phyloP scores from a whole-genome alignment of 139 green algal genomes.

The Chara braunii region DNA sequence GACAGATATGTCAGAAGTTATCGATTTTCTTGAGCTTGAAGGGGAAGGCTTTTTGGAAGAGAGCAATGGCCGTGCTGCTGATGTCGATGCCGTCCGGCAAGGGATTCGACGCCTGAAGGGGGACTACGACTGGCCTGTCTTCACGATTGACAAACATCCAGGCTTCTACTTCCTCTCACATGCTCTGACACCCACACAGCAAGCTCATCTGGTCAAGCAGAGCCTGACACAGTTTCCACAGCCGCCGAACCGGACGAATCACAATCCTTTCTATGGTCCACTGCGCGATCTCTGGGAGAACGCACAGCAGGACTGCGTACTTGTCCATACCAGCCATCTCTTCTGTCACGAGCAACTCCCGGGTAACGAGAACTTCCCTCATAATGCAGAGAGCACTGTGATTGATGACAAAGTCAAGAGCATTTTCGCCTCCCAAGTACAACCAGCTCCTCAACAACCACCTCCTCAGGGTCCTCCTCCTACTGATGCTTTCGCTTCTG shows the following conservation, averaged over 20 bases:
- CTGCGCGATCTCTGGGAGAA: constrained; percentile 27
- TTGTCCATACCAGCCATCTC: too few relatives aligned
- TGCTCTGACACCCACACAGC: constrained; percentile 18
- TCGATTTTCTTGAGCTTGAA: background rate
- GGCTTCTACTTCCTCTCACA: constrained; percentile 33
- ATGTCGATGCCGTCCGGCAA: background rate
- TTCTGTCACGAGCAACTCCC: too few relatives aligned
- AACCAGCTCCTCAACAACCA: too few relatives aligned
- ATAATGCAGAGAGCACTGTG: too few relatives aligned
- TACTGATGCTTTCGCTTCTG: too few relatives aligned
- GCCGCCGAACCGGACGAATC: constrained; percentile 39
- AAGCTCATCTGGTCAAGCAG: constrained; percentile 10
- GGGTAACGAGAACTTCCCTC: too few relatives aligned
- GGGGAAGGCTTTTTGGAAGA: background rate
- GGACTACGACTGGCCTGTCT: constrained; percentile 6
- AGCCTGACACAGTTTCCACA: background rate
- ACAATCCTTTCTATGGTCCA: constrained; percentile 11
- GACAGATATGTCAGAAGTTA: constrained; percentile 7
- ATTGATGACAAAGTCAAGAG: too few relatives aligned
- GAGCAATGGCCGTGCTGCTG: background rate
- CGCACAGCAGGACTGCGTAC: background rate
- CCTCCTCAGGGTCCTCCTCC: too few relatives aligned
- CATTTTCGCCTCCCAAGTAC: too few relatives aligned
- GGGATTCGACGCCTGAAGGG: background rate
- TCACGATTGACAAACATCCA: constrained; percentile 18